Percentiles rank a stretch among this genome's conserved stretches.
Conservation (phyloP, 768 basidiomycete species). For the Thelephora ganbajun region DNA sequence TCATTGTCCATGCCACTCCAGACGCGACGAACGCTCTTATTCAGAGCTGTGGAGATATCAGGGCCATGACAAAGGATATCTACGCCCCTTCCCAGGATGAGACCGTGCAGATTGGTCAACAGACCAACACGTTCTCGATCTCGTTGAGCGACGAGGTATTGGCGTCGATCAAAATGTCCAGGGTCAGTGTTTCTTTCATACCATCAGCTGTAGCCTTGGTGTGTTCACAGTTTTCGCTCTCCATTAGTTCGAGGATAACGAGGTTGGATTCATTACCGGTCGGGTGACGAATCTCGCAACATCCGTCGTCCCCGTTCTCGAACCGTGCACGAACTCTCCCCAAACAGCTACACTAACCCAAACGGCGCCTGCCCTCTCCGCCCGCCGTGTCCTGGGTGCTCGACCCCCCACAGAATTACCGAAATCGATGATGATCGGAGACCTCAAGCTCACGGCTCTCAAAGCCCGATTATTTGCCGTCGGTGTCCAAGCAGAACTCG, state of each 20-base stretch:
- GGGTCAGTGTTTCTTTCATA: slow-evolving; percentile 35
- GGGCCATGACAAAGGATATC: slow-evolving; percentile 88
- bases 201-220: neutral
- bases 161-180: slow-evolving; percentile 68
- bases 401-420: slow-evolving; percentile 57
- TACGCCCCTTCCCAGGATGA: slow-evolving; percentile 69
- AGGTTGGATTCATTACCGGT: slow-evolving; percentile 86
- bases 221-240: slow-evolving; percentile 3
- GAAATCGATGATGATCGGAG: slow-evolving; percentile 92
- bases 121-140: slow-evolving; percentile 89
- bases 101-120: slow-evolving; percentile 82
- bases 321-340: slow-evolving; percentile 29
- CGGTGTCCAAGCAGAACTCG: slow-evolving; percentile 81
- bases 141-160: slow-evolving; percentile 85
- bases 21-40: slow-evolving; percentile 60
- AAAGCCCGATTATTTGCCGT: slow-evolving; percentile 66
- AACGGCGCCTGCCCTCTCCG: neutral
- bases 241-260: slow-evolving; percentile 88
- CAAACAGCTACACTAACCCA: neutral
- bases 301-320: slow-evolving; percentile 81
- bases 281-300: slow-evolving; percentile 75
- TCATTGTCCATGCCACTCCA: slow-evolving; percentile 70
- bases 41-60: slow-evolving; percentile 68
- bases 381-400: slow-evolving; percentile 41
- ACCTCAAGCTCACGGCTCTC: slow-evolving; percentile 81